Percentiles rank a stretch among this genome's conserved stretches.
phyloP scores from a whole-genome alignment of 257 asterid species.

The Nicotiana tomentosiformis region DNA sequence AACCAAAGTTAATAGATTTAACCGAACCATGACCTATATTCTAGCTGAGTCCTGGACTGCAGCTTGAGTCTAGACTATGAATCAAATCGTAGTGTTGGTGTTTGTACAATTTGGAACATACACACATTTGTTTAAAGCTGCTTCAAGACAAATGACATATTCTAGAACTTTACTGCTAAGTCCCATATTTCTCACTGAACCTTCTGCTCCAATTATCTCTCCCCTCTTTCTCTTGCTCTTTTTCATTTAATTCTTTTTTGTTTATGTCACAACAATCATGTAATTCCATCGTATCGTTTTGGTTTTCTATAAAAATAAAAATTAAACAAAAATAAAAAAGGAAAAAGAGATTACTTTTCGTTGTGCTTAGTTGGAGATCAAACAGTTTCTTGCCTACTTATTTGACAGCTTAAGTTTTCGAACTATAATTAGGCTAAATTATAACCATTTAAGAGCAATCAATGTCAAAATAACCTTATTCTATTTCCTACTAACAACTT shows the following conservation, averaged over 20 bases:
- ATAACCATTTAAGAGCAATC: no score
- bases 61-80: not conserved
- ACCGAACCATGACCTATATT: accelerated
- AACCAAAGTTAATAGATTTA: not conserved
- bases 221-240: not conserved
- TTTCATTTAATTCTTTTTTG: not conserved
- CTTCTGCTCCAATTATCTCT: not conserved
- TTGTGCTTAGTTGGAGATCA: no score
- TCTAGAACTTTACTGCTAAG: not conserved
- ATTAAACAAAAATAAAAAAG: no score
- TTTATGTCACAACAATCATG: constrained; percentile 2
- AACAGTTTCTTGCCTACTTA: no score
- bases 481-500: no score
- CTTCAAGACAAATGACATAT: not conserved
- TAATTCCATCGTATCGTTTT: not conserved
- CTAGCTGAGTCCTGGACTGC: not conserved
- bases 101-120: not conserved
- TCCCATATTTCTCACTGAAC: not conserved
- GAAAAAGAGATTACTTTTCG: not conserved
- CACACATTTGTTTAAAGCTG: not conserved
- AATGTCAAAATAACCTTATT: no score
- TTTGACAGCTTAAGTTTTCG: not conserved
- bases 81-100: not conserved
- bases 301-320: not conserved
- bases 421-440: no score